phyloP scores from a whole-genome alignment of 2,329 filamentous ascomycete species.

The Parafenestella ontariensis region DNA sequence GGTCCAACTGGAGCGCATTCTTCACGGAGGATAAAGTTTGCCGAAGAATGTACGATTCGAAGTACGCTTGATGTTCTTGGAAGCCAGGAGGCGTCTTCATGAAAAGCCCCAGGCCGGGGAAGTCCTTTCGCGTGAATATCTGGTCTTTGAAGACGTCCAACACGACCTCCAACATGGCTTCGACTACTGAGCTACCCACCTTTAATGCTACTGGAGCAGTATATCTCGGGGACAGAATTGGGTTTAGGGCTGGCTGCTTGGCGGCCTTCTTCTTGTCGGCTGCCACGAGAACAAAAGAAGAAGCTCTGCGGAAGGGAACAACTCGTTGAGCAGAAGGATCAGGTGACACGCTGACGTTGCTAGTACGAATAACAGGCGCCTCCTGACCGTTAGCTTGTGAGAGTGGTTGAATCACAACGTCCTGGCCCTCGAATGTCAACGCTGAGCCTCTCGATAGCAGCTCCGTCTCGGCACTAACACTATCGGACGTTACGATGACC shows the following conservation, averaged over 20 bases:
- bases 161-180: conserved; percentile 78
- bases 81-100: conserved; percentile 90
- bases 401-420: conserved; percentile 81
- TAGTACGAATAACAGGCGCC: conserved; percentile 76
- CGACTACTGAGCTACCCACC: conserved; percentile 73
- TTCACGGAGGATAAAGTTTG: conserved; percentile 75
- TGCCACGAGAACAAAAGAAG: conserved; percentile 89
- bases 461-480: conserved; percentile 83
- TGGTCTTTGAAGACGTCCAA: conserved; percentile 86
- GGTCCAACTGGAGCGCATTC: conserved; percentile 73
- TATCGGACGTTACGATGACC: conserved; percentile 83
- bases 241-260: conserved; percentile 68
- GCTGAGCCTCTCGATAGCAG: conserved; percentile 82
- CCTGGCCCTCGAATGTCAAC: conserved; percentile 83
- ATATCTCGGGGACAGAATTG: conserved; percentile 66
- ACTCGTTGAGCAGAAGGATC: conserved; percentile 55
- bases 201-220: conserved; percentile 55
- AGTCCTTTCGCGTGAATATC: conserved; percentile 85
- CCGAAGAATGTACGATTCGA: conserved; percentile 86
- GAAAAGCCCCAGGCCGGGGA: conserved; percentile 84
- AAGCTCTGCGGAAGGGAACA: conserved; percentile 76
- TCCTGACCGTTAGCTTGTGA: conserved; percentile 64
- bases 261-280: conserved; percentile 66
- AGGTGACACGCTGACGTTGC: conserved; percentile 58
- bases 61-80: conserved; percentile 92